phyloP scores from a whole-genome alignment of 441 rosid species.

The Pelargonium fulgidum region DNA sequence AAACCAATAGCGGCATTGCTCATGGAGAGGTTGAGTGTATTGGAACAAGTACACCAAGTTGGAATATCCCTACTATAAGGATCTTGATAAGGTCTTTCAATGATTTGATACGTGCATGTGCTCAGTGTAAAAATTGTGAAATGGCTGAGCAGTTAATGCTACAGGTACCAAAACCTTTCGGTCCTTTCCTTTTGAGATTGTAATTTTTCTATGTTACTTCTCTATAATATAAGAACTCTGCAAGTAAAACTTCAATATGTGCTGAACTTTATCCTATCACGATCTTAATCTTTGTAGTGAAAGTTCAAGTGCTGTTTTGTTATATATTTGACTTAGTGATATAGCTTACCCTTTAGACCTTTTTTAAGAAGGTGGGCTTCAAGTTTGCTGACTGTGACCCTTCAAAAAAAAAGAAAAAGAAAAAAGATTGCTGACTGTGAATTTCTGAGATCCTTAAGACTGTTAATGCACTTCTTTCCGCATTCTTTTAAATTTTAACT shows the following conservation, averaged over 20 bases:
- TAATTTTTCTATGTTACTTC: slow-evolving; percentile 7
- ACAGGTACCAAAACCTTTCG: slow-evolving; percentile 46
- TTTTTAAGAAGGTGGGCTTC: background rate
- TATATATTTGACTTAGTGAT: background rate
- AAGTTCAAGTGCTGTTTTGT: background rate
- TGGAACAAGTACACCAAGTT: slow-evolving; percentile 21
- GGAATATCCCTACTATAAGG: slow-evolving; percentile 24
- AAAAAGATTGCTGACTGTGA: background rate
- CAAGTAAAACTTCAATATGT: slow-evolving; percentile 6
- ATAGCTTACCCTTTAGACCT: too few species aligned
- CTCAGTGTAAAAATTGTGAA: slow-evolving; percentile 37
- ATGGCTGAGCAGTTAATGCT: slow-evolving; percentile 65
- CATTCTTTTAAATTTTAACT: background rate
- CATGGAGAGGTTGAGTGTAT: slow-evolving; percentile 23
- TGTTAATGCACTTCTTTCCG: background rate
- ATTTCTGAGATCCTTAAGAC: slow-evolving; percentile 6
- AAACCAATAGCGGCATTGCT: slow-evolving; percentile 15
- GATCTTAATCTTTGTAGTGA: slow-evolving; percentile 7
- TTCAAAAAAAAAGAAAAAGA: too few species aligned
- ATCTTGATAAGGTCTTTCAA: slow-evolving; percentile 53
- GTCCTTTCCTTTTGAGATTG: background rate
- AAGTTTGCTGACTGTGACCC: background rate
- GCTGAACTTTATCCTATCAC: background rate
- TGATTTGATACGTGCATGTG: slow-evolving; percentile 63
- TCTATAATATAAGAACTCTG: slow-evolving; percentile 1